Evolutionary conservation across 2,329 filamentous ascomycete species (phyloP).

Genomic region (Paecilomyces sp.): DNA sequence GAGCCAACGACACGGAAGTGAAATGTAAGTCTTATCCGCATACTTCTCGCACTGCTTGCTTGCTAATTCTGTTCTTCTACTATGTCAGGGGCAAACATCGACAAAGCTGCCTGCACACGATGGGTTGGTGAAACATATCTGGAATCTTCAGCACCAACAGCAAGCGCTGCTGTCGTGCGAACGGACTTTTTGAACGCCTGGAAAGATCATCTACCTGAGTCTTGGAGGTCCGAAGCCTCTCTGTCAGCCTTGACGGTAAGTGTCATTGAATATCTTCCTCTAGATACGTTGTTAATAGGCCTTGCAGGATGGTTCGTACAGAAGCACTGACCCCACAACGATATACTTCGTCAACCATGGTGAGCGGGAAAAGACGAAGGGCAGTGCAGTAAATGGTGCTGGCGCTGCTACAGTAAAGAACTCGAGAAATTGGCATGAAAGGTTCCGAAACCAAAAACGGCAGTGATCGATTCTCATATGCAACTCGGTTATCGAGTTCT

Average conservation of each 20-base stretch:
- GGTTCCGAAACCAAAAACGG: slow-evolving; percentile 30
- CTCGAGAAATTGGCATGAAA: slow-evolving; percentile 37
- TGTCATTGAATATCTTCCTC: neutral
- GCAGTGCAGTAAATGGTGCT: slow-evolving; percentile 15
- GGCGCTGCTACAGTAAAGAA: slow-evolving; percentile 23
- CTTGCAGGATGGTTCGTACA: slow-evolving; percentile 23
- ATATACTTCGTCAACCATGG: slow-evolving; percentile 27
- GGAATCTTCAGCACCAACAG: slow-evolving; percentile 27
- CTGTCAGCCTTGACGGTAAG: slow-evolving; percentile 26
- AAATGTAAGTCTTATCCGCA: slow-evolving; percentile 26
- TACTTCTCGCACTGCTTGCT: neutral
- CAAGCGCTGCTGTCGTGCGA: slow-evolving; percentile 20
- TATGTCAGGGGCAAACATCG: slow-evolving; percentile 31
- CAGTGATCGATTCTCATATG: slow-evolving; percentile 12
- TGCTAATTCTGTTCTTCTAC: neutral
- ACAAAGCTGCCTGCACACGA: slow-evolving; percentile 23
- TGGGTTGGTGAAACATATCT: slow-evolving; percentile 36
- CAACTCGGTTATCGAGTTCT: neutral
- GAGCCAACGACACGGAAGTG: slow-evolving; percentile 14
- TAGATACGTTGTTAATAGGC: neutral
- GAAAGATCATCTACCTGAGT: slow-evolving; percentile 38
- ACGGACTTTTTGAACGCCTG: slow-evolving; percentile 30
- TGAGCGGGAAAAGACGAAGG: slow-evolving; percentile 21
- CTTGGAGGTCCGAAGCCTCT: slow-evolving; percentile 30
- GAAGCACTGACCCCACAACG: slow-evolving; percentile 26